Evolutionary conservation across 1,284 basidiomycete species (phyloP).

Genomic region (Fomitiporia mediterranea): DNA sequence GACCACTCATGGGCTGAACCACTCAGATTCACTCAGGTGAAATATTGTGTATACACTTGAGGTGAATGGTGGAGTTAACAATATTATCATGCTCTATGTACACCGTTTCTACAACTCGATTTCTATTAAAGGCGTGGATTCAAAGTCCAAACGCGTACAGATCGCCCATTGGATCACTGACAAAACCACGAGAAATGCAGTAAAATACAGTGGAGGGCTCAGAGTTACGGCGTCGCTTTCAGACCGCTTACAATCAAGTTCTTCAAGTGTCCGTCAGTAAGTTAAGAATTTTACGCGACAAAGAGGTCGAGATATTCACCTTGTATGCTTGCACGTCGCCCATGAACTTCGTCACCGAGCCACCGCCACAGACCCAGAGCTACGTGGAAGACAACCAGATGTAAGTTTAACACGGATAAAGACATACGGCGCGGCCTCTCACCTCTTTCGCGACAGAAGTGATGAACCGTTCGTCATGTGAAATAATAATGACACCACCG

Average conservation of each 20-base stretch:
- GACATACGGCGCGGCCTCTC: constrained; percentile 19
- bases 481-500: constrained; percentile 93
- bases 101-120: no score
- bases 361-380: constrained; percentile 90
- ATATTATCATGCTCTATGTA: no score
- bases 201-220: background rate
- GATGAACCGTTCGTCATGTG: constrained; percentile 93
- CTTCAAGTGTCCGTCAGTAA: constrained; percentile 33
- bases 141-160: no score
- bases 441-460: constrained; percentile 79
- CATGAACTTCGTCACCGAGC: constrained; percentile 77
- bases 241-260: constrained; percentile 77
- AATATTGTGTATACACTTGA: no score
- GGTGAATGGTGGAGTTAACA: no score
- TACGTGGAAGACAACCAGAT: constrained; percentile 30
- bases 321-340: constrained; percentile 94
- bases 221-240: constrained; percentile 15
- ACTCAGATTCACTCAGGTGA: no score
- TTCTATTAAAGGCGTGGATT: no score
- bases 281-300: background rate
- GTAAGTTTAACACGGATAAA: background rate
- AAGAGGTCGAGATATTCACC: constrained; percentile 45
- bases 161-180: no score
- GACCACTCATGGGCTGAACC: no score
- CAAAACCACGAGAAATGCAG: no score